A percentile compares a stretch with the other conserved stretches of the same genome.
Evolutionary conservation across 305 asterid species (phyloP).

Genomic region (Salvia sclarea): DNA sequence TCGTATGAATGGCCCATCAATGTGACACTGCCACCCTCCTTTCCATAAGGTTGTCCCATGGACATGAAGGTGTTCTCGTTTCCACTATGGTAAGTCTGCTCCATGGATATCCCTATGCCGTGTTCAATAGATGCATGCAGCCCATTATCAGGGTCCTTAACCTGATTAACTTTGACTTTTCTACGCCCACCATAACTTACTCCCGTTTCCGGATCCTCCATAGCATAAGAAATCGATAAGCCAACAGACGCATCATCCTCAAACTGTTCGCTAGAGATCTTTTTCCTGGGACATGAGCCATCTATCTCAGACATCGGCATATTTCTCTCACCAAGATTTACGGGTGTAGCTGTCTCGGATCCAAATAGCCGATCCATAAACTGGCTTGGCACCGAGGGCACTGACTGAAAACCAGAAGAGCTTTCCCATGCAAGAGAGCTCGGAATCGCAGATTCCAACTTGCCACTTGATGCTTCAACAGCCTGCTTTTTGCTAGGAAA

Average conservation of each 20-base stretch:
- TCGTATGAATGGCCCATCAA: slow-evolving; percentile 51
- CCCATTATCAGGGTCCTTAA: slow-evolving; percentile 59
- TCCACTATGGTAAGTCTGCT: slow-evolving; percentile 52
- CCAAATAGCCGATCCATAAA: slow-evolving; percentile 74
- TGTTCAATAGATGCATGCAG: slow-evolving; percentile 49
- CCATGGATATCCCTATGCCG: slow-evolving; percentile 48
- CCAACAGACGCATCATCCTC: slow-evolving; percentile 64
- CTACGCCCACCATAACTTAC: slow-evolving; percentile 59
- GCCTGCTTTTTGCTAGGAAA: slow-evolving; percentile 75
- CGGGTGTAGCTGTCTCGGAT: slow-evolving; percentile 46
- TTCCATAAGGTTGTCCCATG: slow-evolving; percentile 58
- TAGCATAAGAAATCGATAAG: slow-evolving; percentile 66
- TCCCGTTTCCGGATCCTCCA: slow-evolving; percentile 60
- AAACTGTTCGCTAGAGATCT: slow-evolving; percentile 43
- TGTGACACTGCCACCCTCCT: slow-evolving; percentile 54
- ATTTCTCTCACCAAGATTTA: slow-evolving; percentile 42
- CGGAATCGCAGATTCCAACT: slow-evolving; percentile 48
- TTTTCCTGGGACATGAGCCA: slow-evolving; percentile 41
- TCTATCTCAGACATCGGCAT: slow-evolving; percentile 46
- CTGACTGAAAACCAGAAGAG: slow-evolving; percentile 56
- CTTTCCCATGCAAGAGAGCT: slow-evolving; percentile 67
- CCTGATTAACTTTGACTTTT: slow-evolving; percentile 72
- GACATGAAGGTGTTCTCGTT: slow-evolving; percentile 51
- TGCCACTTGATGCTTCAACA: slow-evolving; percentile 48
- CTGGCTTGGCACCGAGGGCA: slow-evolving; percentile 52